Evolutionary conservation across 2,329 filamentous ascomycete genomes (phyloP).

Genomic region (Colletotrichum abscissum): DNA sequence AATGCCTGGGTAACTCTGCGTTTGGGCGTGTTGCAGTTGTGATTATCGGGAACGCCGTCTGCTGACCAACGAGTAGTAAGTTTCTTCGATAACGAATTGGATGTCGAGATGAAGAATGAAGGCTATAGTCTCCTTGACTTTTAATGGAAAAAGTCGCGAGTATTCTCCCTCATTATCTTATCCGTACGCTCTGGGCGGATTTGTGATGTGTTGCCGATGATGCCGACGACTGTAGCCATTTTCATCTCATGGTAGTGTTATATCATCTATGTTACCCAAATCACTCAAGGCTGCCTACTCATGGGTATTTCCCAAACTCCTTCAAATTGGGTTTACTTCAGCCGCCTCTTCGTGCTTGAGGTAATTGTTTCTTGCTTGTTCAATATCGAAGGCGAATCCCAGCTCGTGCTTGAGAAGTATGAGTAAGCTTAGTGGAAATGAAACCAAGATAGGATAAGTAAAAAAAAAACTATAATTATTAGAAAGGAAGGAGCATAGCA

Average conservation of each 20-base stretch:
- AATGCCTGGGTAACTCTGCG: too few species aligned
- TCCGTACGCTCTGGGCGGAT: not conserved
- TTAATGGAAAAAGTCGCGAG: not conserved
- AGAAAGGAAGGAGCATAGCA: too few species aligned
- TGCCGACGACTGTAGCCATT: not conserved
- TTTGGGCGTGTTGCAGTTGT: not conserved
- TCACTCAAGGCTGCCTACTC: not conserved
- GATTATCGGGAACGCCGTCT: too few species aligned
- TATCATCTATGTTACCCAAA: too few species aligned
- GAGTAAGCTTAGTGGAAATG: rapidly evolving
- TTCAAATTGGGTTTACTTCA: not conserved
- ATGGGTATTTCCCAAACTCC: not conserved
- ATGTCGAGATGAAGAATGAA: not conserved
- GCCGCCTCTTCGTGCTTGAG: too few species aligned
- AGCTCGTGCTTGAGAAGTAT: not conserved
- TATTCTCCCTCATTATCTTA: not conserved
- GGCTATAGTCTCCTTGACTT: not conserved
- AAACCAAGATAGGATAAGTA: not conserved
- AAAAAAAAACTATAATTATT: too few species aligned
- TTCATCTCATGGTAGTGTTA: not conserved
- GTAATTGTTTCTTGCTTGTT: not conserved
- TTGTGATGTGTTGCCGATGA: not conserved
- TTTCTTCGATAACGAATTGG: too few species aligned
- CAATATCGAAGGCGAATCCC: not conserved
- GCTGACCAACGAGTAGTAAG: not conserved